These are phyloP conservation scores for Coprinopsis strossmayeri DNA, from an alignment of 768 basidiomycete species.

Conservation along the genomic window DNA sequence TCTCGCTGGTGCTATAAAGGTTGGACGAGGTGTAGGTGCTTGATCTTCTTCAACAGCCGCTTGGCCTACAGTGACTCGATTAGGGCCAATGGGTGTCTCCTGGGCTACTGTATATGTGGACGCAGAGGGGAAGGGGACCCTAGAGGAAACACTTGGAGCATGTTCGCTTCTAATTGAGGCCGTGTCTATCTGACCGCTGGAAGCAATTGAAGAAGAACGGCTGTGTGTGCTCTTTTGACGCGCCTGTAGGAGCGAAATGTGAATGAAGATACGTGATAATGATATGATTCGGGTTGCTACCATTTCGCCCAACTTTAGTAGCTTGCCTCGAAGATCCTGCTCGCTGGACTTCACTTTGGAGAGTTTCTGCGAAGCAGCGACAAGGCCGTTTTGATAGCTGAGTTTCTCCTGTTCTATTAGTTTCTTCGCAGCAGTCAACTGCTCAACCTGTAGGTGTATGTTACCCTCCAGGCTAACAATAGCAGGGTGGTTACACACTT, in stretches of 20 bases:
- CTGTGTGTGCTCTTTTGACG: neutral
- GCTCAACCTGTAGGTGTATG: conserved; percentile 13
- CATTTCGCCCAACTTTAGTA: conserved; percentile 22
- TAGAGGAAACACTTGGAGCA: neutral
- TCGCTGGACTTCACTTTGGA: conserved; percentile 23
- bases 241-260: neutral
- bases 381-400: conserved; percentile 18
- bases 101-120: neutral
- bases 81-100: neutral
- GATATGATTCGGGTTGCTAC: no score
- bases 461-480: no score
- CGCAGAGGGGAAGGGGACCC: neutral
- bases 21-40: conserved; percentile 6
- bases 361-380: conserved; percentile 18
- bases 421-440: conserved; percentile 9
- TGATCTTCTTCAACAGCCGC: conserved; percentile 7
- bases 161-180: neutral
- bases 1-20: neutral
- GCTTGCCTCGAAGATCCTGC: conserved; percentile 20
- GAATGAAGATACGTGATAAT: no score
- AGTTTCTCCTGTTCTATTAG: conserved; percentile 17
- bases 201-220: neutral
- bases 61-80: conserved; percentile 6
- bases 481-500: no score
- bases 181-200: neutral